Base-by-base conservation (phyloP, 495 filamentous ascomycete genomes). In the Xylaria castorea region DNA sequence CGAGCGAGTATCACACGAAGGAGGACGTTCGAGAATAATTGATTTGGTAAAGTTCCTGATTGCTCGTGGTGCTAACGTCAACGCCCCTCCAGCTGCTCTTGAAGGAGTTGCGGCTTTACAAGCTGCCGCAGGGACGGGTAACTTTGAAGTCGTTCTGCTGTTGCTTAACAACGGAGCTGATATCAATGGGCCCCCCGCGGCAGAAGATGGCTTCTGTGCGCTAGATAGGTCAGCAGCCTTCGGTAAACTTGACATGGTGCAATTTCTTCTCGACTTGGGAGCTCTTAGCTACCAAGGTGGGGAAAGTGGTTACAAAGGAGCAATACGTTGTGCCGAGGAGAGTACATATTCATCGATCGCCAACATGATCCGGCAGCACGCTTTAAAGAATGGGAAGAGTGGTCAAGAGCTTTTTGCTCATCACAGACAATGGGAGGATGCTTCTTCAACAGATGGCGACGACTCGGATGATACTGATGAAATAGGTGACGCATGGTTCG, bases 161-260 rank as follows among this genome's bases (percentile, higher is more conserved):
- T 70, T 80, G 16, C 40, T 78, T 40, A 48, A 76, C 4, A 27
- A 75, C n/a, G 68, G 70, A 25, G 78, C 78, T 6, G 61, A 77
- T 22, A 63, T 61, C 12, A 80, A 79, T 51, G 66, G 14, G 1
- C n/a, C 30, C 4, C 27, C 4, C 7, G 7, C 55, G 9, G 6
- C 0, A 20, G 5, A 7, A 9, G 3, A 9, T 34, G 32, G 55
- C 2, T 36, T 1, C 9, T 48, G 63, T 58, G 63, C 68, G 34
- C 34, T 68, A 64, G 70, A 72, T 71, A 50, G 0, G 27, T 69
- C 72, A 66, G 71, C 70, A 53, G 0, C 0, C 25, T 6, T 9
- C 5, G 66, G 60, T 18, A 61, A 74, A 66, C 40, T 76, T 66
- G 74, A 74, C 20, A 68, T 74, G 68, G 74, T 70, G 12, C 34